These are phyloP conservation scores for Omphalotus guepiniiformis DNA, from an alignment of 768 basidiomycete genomes.

Conservation along the genomic window DNA sequence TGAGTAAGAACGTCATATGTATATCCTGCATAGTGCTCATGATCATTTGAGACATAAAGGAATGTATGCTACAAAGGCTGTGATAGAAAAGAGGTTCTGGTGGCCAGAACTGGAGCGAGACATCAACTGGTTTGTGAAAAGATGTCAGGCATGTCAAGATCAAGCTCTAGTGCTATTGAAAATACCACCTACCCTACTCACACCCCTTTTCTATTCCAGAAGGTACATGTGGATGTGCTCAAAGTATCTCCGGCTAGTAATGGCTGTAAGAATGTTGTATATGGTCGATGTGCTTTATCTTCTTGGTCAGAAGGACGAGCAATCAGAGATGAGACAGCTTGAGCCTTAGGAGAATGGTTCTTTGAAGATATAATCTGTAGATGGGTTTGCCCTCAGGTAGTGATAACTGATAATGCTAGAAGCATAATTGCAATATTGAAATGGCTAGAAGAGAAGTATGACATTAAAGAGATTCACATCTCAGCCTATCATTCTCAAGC, in stretches of 20 bases:
- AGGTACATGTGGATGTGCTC: constrained; percentile 26
- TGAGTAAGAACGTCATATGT: too few relatives aligned
- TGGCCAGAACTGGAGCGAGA: constrained; percentile 20
- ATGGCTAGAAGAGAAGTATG: too few relatives aligned
- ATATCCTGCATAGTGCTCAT: too few relatives aligned
- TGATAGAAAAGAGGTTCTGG: constrained; percentile 16
- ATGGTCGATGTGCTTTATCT: too few relatives aligned
- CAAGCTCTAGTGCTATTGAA: too few relatives aligned
- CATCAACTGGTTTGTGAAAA: constrained; percentile 26
- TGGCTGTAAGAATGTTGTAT: constrained; percentile 19
- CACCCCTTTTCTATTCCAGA: constrained; percentile 24
- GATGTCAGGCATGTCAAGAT: constrained; percentile 29
- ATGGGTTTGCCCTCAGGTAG: constrained; percentile 14
- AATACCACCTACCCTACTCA: constrained; percentile 24
- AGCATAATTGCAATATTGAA: too few relatives aligned
- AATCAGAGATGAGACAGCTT: constrained; percentile 18
- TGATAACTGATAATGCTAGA: too few relatives aligned
- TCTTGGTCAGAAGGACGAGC: constrained; percentile 20
- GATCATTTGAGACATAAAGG: constrained; percentile 13
- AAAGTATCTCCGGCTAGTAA: constrained; percentile 14
- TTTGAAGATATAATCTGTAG: constrained; percentile 21
- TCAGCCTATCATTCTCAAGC: too few relatives aligned
- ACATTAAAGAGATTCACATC: too few relatives aligned
- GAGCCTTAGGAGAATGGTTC: constrained; percentile 20
- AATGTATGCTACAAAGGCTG: constrained; percentile 1